These are phyloP conservation scores for Fusarium albosuccineum DNA, from an alignment of 2,329 filamentous ascomycete genomes.

Conservation along the genomic window DNA sequence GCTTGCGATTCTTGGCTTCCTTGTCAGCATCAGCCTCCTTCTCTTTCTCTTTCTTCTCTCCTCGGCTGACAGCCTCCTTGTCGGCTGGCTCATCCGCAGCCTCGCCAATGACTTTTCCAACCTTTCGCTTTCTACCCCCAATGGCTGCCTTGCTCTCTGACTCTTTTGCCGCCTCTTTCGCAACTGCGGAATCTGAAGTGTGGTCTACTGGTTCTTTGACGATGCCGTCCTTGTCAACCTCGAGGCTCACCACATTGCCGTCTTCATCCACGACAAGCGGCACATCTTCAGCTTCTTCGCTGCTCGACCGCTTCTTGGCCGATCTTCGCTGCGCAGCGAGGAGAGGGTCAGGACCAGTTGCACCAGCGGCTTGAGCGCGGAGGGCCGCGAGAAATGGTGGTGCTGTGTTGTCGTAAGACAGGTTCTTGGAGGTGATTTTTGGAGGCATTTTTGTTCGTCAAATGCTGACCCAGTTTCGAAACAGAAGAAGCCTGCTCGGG, in stretches of 20 bases:
- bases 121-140: conserved; percentile 67
- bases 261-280: conserved; percentile 81
- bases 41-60: conserved; percentile 30
- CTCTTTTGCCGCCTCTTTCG: conserved; percentile 50
- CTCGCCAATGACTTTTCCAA: conserved; percentile 53
- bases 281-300: conserved; percentile 81
- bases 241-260: conserved; percentile 71
- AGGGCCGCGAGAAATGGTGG: conserved; percentile 72
- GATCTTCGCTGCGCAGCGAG: conserved; percentile 64
- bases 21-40: conserved; percentile 43
- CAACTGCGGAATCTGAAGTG: conserved; percentile 38
- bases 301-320: conserved; percentile 67
- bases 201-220: conserved; percentile 51
- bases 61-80: conserved; percentile 25
- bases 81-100: conserved; percentile 46
- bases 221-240: conserved; percentile 59
- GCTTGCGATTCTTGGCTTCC: conserved; percentile 50
- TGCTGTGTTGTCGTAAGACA: conserved; percentile 72
- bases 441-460: conserved; percentile 56
- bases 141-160: conserved; percentile 48
- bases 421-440: conserved; percentile 78
- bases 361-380: conserved; percentile 64
- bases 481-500: background rate
- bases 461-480: conserved; percentile 7
- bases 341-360: conserved; percentile 66